Evolutionary conservation across 768 basidiomycete species (phyloP).

Genomic region (Tulasnella sp.): DNA sequence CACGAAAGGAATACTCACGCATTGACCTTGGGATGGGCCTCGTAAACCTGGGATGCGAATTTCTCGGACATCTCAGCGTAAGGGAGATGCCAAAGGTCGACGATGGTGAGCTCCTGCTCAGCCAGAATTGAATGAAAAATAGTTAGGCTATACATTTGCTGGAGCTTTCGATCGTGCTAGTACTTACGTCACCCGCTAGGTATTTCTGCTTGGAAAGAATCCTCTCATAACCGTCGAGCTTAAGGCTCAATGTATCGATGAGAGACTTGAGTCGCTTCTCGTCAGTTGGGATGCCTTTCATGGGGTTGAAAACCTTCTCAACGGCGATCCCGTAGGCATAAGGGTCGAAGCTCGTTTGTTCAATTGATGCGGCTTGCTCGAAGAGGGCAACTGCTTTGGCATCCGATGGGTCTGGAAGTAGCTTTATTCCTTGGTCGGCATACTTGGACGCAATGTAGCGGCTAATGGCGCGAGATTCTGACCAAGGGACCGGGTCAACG

Average conservation of each 20-base stretch:
- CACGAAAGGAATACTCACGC: neutral
- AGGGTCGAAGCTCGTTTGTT: conserved; percentile 53
- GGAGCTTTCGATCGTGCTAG: neutral
- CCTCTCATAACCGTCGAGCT: conserved; percentile 54
- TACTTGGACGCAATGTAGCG: conserved; percentile 60
- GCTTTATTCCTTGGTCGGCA: conserved; percentile 46
- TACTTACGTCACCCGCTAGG: conserved; percentile 43
- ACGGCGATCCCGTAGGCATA: conserved; percentile 43
- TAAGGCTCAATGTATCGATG: conserved; percentile 39
- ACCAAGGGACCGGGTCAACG: neutral
- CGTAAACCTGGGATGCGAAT: neutral
- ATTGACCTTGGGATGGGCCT: neutral
- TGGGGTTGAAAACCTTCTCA: conserved; percentile 54
- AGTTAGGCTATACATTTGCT: neutral
- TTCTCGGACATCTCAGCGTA: conserved; percentile 18
- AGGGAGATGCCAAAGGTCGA: conserved; percentile 29
- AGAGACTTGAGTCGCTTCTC: conserved; percentile 17
- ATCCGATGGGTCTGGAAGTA: conserved; percentile 47
- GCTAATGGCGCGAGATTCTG: conserved; percentile 57
- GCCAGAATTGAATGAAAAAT: neutral
- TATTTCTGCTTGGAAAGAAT: conserved; percentile 57
- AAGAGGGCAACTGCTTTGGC: conserved; percentile 45
- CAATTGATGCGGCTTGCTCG: conserved; percentile 51
- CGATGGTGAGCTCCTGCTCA: neutral
- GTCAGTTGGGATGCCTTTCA: conserved; percentile 18